A percentile compares a stretch with the other conserved stretches of the same genome.
Evolutionary conservation across 176 grass and related monocot species (phyloP).

Genomic region (Pharus latifolius): DNA sequence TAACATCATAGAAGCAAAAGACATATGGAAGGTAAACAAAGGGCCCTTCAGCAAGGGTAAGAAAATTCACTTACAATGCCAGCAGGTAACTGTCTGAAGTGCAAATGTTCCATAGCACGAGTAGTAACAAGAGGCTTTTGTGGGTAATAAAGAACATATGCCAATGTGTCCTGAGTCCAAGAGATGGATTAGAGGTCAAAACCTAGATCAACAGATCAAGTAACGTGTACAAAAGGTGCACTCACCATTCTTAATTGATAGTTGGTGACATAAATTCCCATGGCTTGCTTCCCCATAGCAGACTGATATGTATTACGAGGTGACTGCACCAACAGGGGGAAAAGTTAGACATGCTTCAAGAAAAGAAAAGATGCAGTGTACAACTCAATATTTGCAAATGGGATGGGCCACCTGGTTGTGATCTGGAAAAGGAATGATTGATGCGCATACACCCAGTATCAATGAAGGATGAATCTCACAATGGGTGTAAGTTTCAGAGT

Average conservation of each 20-base stretch:
- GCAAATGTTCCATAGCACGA: conserved; percentile 97
- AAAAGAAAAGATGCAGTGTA: neutral
- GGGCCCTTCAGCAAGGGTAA: neutral
- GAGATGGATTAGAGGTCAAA: conserved; percentile 12
- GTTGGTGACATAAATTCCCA: conserved; percentile 99
- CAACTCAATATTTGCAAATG: neutral
- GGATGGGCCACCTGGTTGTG: conserved; percentile 81
- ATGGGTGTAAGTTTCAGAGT: conserved; percentile 81
- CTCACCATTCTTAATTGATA: conserved; percentile 97
- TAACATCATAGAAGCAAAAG: neutral
- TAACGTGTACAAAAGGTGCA: conserved; percentile 5
- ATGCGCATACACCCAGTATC: conserved; percentile 96
- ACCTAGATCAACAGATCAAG: conserved; percentile 10
- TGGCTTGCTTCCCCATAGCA: conserved; percentile 99
- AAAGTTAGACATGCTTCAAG: conserved; percentile 8
- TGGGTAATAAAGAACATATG: conserved; percentile 95
- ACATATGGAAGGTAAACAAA: neutral
- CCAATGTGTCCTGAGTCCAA: conserved; percentile 79
- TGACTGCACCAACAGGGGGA: conserved; percentile 43
- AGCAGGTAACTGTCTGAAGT: conserved; percentile 95
- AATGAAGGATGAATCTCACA: conserved; percentile 97
- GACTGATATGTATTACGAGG: conserved; percentile 99
- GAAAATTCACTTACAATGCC: conserved; percentile 75
- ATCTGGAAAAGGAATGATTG: conserved; percentile 98
- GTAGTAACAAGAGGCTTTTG: conserved; percentile 99